Evolutionary conservation across 345 rosid species (phyloP), one percentile per base, ranked within the genome.

Genomic region (Durio zibethinus): DNA sequence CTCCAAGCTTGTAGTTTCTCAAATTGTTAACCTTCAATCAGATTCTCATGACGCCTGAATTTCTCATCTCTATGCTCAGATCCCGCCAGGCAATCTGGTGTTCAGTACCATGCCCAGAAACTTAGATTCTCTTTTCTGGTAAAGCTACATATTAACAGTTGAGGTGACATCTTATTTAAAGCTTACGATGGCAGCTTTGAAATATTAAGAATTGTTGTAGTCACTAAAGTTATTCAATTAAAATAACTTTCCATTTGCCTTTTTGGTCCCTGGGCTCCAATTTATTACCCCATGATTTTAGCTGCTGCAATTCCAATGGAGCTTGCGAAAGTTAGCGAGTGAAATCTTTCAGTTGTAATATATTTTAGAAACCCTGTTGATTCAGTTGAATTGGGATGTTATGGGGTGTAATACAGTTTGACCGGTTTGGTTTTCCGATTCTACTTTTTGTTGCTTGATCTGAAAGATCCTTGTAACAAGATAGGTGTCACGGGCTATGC

Each of bases 1-100:
- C 78, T 90, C 97, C 31, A 92, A 87, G 89, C 89, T 92, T 79
- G 88, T 92, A 25, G 86, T 92, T 47, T 90, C 97, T 42, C 99
- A 92, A 65, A 77, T 96, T 59, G 81, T 91, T 79, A 93, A 93
- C 80, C 86, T 92, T 77, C 97, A 84, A 79, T 66, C 93, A 6
- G 98, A 91, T 61, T 71, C 82, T 27, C 92, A 86, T 80, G 94
- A 90, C 63, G 75, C 85, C 48, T 83, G 87, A 86, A 77, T 75
- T 45, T 74, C 76, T 82, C 62, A 53, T 35, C 29, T 60, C 74
- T 42, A 72, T 5, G 23, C 60, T 60, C 68, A 29, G 56, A 76
- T 73, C 54, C 25, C 21, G 42, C 63, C 12, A 18, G 68, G 18
- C 25, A 33, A 52, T 80, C 10, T 57, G 54, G 14, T 67, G 68